phyloP scores from a whole-genome alignment of 306 rosid genomes.

The Malus sylvestris region DNA sequence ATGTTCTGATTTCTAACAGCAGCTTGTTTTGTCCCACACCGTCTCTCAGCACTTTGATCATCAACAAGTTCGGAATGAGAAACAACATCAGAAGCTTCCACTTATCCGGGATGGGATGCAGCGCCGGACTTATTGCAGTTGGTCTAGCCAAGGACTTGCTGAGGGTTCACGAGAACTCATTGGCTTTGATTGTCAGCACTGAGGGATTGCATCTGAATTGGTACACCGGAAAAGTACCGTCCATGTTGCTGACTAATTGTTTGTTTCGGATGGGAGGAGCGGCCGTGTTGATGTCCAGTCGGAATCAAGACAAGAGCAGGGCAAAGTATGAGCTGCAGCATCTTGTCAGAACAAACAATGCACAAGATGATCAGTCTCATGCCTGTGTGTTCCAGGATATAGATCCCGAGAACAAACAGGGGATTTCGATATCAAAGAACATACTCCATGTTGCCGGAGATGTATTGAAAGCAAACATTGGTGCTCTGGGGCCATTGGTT shows the following conservation, averaged over 20 bases:
- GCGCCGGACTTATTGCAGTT: constrained; percentile 50
- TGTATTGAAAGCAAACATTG: constrained; percentile 39
- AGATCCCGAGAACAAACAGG: constrained; percentile 35
- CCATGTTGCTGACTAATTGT: constrained; percentile 58
- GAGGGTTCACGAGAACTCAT: constrained; percentile 45
- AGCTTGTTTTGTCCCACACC: constrained; percentile 53
- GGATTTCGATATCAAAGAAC: constrained; percentile 40
- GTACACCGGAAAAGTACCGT: constrained; percentile 49
- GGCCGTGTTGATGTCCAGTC: constrained; percentile 52
- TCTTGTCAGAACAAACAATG: constrained; percentile 48
- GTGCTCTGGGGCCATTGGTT: constrained; percentile 47
- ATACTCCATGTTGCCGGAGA: constrained; percentile 43
- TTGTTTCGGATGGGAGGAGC: constrained; percentile 62
- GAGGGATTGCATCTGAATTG: constrained; percentile 39
- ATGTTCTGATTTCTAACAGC: constrained; percentile 39
- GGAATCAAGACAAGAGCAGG: constrained; percentile 30
- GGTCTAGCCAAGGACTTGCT: constrained; percentile 49
- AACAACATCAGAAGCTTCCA: constrained; percentile 46
- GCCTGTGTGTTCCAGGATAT: constrained; percentile 37
- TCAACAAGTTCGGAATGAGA: constrained; percentile 48
- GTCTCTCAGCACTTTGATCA: constrained; percentile 40
- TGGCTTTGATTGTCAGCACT: constrained; percentile 56
- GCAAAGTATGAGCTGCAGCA: constrained; percentile 48
- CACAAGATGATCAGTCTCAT: constrained; percentile 45
- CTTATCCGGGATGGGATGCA: constrained; percentile 67